Evolutionary conservation across 1,139 yeast genomes (phyloP).

Genomic region (Diutina neorugosa): DNA sequence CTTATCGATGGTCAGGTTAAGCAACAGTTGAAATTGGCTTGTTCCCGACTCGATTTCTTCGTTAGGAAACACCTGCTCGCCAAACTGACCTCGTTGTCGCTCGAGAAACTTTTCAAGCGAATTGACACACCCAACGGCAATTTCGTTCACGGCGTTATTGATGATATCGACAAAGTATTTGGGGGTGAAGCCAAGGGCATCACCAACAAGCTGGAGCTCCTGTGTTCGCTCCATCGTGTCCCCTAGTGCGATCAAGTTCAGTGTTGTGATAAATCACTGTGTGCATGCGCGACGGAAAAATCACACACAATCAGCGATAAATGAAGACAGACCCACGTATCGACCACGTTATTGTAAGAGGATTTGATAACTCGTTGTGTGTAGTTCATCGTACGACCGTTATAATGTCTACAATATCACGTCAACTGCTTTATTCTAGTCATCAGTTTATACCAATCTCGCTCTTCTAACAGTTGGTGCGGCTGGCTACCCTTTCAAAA

Average conservation of each 20-base stretch:
- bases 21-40: not conserved
- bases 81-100: not conserved
- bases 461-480: not conserved
- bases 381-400: too few species aligned
- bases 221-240: not conserved
- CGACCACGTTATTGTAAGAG: too few species aligned
- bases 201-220: not conserved
- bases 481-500: not conserved
- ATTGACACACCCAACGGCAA: not conserved
- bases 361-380: too few species aligned
- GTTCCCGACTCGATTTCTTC: not conserved
- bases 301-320: too few species aligned
- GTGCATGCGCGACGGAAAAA: not conserved
- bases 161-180: not conserved
- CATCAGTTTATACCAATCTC: too few species aligned
- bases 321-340: too few species aligned
- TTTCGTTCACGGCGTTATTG: conserved; percentile 1
- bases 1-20: not conserved
- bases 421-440: too few species aligned
- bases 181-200: conserved; percentile 2
- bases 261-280: not conserved
- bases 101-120: not conserved
- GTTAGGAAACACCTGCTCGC: not conserved
- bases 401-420: not conserved
- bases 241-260: not conserved